phyloP scores from a whole-genome alignment of 2,329 filamentous ascomycete genomes.

The Cryphonectria radicalis region DNA sequence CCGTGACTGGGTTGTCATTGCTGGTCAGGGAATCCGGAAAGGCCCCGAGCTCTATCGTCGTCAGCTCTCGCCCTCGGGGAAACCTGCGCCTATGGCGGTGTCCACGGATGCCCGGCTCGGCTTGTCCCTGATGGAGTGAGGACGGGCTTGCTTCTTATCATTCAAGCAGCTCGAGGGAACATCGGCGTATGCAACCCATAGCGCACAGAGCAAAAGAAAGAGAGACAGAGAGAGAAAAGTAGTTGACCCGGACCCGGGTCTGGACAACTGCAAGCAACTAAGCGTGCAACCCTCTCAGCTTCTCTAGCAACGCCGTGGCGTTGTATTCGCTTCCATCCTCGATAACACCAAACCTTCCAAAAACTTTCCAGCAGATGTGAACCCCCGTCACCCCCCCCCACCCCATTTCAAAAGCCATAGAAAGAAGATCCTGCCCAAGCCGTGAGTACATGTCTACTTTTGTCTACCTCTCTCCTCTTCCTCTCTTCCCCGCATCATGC shows the following conservation, averaged over 20 bases:
- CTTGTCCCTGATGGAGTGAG: neutral
- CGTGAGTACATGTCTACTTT: neutral
- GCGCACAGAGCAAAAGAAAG: no score
- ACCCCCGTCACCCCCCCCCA: no score
- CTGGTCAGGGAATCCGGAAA: neutral
- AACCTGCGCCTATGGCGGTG: neutral
- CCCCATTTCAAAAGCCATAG: neutral
- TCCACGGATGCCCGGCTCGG: neutral
- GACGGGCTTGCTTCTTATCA: neutral
- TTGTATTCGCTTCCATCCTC: no score
- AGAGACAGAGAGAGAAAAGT: no score
- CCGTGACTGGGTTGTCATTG: neutral
- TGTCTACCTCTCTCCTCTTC: neutral
- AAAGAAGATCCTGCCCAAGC: neutral
- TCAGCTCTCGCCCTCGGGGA: neutral
- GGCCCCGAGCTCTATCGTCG: neutral
- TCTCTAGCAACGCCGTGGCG: no score
- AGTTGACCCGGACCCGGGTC: neutral
- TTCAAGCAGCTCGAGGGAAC: neutral
- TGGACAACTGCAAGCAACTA: no score
- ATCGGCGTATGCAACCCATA: neutral
- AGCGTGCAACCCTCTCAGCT: no score
- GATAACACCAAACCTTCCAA: neutral
- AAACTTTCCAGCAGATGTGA: neutral
- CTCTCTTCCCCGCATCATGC: conserved; percentile 8